phyloP scores from a whole-genome alignment of 2,329 filamentous ascomycete species.

The Purpureocillium takamizusanense region DNA sequence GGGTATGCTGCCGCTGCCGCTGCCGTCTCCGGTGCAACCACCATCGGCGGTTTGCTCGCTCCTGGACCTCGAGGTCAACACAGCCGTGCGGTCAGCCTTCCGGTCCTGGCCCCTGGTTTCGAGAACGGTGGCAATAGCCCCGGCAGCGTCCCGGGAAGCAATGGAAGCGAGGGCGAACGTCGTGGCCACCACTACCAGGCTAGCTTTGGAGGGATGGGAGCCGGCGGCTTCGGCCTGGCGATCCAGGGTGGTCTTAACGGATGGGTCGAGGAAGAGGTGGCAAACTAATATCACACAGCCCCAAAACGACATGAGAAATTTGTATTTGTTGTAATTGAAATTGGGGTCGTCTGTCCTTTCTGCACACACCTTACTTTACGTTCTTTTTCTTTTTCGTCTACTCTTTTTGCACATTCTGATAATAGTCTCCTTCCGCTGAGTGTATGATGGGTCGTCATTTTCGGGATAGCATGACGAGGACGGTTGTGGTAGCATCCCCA shows the following conservation, averaged over 20 bases:
- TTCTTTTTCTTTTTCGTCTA: slow-evolving; percentile 6
- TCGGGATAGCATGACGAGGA: slow-evolving; percentile 27
- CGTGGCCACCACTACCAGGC: slow-evolving; percentile 59
- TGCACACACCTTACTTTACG: slow-evolving; percentile 1
- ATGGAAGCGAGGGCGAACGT: slow-evolving; percentile 42
- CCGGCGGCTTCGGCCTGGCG: slow-evolving; percentile 48
- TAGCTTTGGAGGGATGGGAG: slow-evolving; percentile 51
- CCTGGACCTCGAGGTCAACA: slow-evolving; percentile 55
- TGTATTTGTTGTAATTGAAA: slow-evolving; percentile 34
- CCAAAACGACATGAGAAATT: slow-evolving; percentile 19
- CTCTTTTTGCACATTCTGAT: slow-evolving; percentile 15
- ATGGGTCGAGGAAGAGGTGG: slow-evolving; percentile 60
- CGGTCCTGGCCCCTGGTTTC: slow-evolving; percentile 56
- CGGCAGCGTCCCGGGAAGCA: slow-evolving; percentile 35
- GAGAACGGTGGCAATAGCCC: slow-evolving; percentile 49
- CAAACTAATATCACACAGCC: slow-evolving; percentile 33
- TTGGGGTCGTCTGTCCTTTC: slow-evolving; percentile 12
- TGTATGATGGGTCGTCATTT: slow-evolving; percentile 17
- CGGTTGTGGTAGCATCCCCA: no score
- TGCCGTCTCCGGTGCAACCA: slow-evolving; percentile 50
- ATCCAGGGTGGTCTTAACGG: slow-evolving; percentile 57
- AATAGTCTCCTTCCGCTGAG: slow-evolving; percentile 18
- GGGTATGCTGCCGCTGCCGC: slow-evolving; percentile 48
- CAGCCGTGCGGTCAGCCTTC: slow-evolving; percentile 82
- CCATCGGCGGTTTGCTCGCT: slow-evolving; percentile 68